These are phyloP conservation scores for Escovopsis weberi DNA, from an alignment of 2,329 filamentous ascomycete genomes.

Conservation along the genomic window DNA sequence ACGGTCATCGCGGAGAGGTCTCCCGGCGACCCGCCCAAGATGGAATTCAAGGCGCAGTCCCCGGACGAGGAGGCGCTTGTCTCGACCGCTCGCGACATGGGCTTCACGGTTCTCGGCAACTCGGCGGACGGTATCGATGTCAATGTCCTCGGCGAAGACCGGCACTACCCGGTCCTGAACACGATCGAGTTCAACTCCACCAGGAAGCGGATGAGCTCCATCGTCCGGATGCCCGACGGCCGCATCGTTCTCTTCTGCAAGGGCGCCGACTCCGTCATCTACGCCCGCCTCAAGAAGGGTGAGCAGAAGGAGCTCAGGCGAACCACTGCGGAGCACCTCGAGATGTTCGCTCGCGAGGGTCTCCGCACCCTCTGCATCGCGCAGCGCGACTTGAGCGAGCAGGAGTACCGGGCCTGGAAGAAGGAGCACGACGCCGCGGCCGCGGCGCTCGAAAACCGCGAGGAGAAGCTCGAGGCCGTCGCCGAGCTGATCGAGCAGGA, in stretches of 20 bases:
- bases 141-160: constrained; percentile 76
- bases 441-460: constrained; percentile 67
- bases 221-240: constrained; percentile 85
- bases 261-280: constrained; percentile 94
- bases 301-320: constrained; percentile 74
- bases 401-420: constrained; percentile 75
- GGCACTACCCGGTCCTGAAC: constrained; percentile 76
- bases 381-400: constrained; percentile 62
- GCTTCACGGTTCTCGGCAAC: constrained; percentile 79
- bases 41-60: constrained; percentile 93
- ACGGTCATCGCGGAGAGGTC: constrained; percentile 85
- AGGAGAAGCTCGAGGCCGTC: constrained; percentile 83
- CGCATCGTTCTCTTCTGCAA: constrained; percentile 91
- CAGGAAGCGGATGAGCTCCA: constrained; percentile 94
- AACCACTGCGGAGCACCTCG: constrained; percentile 81
- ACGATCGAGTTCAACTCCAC: constrained; percentile 96
- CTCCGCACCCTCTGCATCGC: constrained; percentile 91
- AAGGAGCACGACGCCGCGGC: constrained; percentile 79
- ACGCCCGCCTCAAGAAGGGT: constrained; percentile 72
- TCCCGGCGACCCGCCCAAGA: constrained; percentile 78
- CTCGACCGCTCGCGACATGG: constrained; percentile 84
- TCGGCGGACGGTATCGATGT: constrained; percentile 68
- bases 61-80: constrained; percentile 93
- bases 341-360: constrained; percentile 93
- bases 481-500: constrained; percentile 86